Evolutionary conservation across 2,329 filamentous ascomycete genomes (phyloP), one percentile per base, ranked within the genome.

Genomic region (Microsporum canis): DNA sequence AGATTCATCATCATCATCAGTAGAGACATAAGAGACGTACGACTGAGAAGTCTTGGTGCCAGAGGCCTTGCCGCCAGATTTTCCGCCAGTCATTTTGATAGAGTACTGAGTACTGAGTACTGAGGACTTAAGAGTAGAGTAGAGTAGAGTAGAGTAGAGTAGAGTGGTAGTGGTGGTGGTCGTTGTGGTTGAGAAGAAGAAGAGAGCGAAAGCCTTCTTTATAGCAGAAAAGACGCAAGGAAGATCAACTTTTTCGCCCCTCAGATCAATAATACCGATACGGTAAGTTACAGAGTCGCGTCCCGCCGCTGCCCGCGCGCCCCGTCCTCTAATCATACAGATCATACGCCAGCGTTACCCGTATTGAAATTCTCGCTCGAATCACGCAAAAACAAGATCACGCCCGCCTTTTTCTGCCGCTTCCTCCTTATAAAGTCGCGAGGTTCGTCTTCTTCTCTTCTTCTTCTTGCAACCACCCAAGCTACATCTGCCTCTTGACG

Each of bases 61-160:
- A 82, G 88, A 92, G 83, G 92, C 91, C 88, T 97, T 97, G 87
- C 94, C 94, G 80, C 94, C 94, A 82, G 92, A 96, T 83, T 99
- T 99, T 80, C 94, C 92, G 85, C 92, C 92, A 90, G 94, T 95
- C 94, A 99, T 99, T 88, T 89, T 96, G 87, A 84, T 75, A 69
- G 68, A 66, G 72, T 71, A 68, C 17, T 23, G 17, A 23, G 17
- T 23, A 23, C 17, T 23, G 17, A 69, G 70, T 70, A 66, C 66
- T 72, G 70, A 71, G 38, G 36, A 31, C 27, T 63, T 49, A 36
- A 63, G 1, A 8, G 43, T 5, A 64, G 66, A 66, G 68, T 66
- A 62, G 66, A 59, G 17, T 23, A 67, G 64, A 58, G 59, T 62
- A 62, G 27, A 63, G 58, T 56, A 62, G 67, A 71, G 57, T 64